Base-by-base conservation (phyloP, 2,329 filamentous ascomycete species). In the Epicoccum sorghinum region DNA sequence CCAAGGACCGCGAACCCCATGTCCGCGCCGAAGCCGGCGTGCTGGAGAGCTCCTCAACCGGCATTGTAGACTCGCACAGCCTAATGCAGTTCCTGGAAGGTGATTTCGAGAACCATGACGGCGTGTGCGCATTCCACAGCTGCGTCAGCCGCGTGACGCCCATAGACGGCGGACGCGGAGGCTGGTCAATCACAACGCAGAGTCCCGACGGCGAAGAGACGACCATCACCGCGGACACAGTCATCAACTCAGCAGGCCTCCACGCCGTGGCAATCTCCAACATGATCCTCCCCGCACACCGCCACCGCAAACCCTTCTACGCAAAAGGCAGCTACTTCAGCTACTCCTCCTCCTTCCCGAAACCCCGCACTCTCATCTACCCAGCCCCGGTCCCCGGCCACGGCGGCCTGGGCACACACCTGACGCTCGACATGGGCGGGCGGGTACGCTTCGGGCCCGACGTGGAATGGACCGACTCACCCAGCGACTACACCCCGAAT, bases 301-400 rank as follows among this genome's bases (percentile, higher is more conserved):
- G 82, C 4, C 86, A 86, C 45, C 78, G 79, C 35, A 83, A 75
- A 23, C 83, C 91, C 4, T 90, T 85, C 79, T 98, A 89, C 76
- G 93, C 93, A 55, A 99, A 99, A 78, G 95, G 95, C 0, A 93
- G 91, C 57, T 99, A 99, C 79, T 98, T 96, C 78, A 89, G 88
- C 27, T 98, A 97, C 78, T 76, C 82, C 0, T 79, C 85, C 1
- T 84, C 87, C 0, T 69, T 70, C 1, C 93, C 91, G 0, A 81
- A 77, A 36, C 86, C 93, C 9, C 79, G 77, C 2, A 90, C 89
- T 0, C 84, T 99, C 22, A 81, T 99, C 45, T 99, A 98, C 70
- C 95, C 95, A 0, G 92, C 89, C 0, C 92, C 93, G 0, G 81
- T 89, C 7, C 89, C 92, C 0, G 93, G 93, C 2, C 84, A 88